These are phyloP conservation scores for Globisporangium cylindrosporum DNA, from an alignment of 352 stramenopile species.

Conservation along the genomic window DNA sequence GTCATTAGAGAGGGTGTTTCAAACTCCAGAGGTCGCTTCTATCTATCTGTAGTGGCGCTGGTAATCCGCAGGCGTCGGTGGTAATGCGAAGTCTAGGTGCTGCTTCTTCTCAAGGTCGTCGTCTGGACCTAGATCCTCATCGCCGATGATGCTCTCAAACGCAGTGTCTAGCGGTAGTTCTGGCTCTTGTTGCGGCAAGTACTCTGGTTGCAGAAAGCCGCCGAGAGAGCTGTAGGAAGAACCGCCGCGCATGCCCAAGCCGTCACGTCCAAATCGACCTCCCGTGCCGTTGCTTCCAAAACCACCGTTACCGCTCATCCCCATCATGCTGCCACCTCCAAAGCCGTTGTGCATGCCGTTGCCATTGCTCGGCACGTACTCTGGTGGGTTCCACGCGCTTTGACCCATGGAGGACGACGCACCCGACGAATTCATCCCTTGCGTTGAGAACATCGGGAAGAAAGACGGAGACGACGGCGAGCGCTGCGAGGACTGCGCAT, in stretches of 20 bases:
- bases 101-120: slow-evolving; percentile 24
- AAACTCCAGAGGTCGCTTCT: neutral
- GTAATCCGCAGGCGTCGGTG: slow-evolving; percentile 16
- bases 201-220: slow-evolving; percentile 61
- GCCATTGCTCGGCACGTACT: slow-evolving; percentile 17
- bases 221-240: slow-evolving; percentile 53
- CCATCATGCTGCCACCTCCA: slow-evolving; percentile 39
- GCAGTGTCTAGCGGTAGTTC: slow-evolving; percentile 49
- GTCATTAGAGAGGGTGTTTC: neutral
- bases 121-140: slow-evolving; percentile 12
- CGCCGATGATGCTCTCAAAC: slow-evolving; percentile 35
- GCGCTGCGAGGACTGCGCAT: slow-evolving; percentile 31
- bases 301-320: slow-evolving; percentile 27
- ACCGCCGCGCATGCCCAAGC: slow-evolving; percentile 33
- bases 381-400: slow-evolving; percentile 24
- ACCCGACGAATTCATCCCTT: slow-evolving; percentile 9
- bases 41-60: slow-evolving; percentile 42
- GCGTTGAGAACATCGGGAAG: slow-evolving; percentile 59
- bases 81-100: slow-evolving; percentile 21
- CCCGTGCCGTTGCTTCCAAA: slow-evolving; percentile 16
- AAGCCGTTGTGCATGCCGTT: slow-evolving; percentile 34
- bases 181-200: slow-evolving; percentile 37
- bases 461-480: slow-evolving; percentile 41
- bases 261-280: slow-evolving; percentile 16
- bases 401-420: slow-evolving; percentile 11